These are phyloP conservation scores for Carex littledalei DNA, from an alignment of 176 grass and related monocot genomes.

Conservation along the genomic window DNA sequence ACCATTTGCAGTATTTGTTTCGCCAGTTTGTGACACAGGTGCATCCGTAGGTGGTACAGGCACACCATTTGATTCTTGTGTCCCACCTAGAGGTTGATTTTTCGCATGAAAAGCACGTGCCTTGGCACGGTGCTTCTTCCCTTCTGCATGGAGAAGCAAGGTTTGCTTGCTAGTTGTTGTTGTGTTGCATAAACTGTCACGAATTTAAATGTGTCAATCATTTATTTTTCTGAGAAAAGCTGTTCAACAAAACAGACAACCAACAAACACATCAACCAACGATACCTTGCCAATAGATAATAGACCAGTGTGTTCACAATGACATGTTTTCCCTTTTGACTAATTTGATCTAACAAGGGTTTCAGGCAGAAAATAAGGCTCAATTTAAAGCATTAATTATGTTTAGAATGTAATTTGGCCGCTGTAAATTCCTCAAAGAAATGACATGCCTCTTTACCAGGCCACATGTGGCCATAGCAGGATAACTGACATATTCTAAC, in stretches of 20 bases:
- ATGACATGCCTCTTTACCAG: neutral
- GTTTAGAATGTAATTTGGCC: neutral
- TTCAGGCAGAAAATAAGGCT: neutral
- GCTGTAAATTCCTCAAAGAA: neutral
- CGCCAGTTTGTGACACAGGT: conserved; percentile 13
- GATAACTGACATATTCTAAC: neutral
- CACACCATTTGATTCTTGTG: conserved; percentile 32
- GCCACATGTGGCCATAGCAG: neutral
- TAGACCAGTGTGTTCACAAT: neutral
- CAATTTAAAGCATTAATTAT: neutral
- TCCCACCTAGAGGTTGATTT: conserved; percentile 39
- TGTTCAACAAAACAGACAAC: neutral
- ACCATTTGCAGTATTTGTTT: conserved; percentile 29
- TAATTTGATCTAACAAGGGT: neutral
- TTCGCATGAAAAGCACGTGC: conserved; percentile 82
- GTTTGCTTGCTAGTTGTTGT: conserved; percentile 86
- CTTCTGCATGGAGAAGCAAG: conserved; percentile 74
- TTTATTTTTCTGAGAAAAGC: neutral
- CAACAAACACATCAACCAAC: neutral
- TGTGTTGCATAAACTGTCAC: conserved; percentile 82
- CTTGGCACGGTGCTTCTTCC: conserved; percentile 96
- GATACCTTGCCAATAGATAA: neutral
- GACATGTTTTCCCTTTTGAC: neutral
- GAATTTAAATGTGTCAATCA: neutral
- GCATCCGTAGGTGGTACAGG: conserved; percentile 22